Conservation (phyloP, 148 eudicot genomes). For the Chenopodium berlandieri region DNA sequence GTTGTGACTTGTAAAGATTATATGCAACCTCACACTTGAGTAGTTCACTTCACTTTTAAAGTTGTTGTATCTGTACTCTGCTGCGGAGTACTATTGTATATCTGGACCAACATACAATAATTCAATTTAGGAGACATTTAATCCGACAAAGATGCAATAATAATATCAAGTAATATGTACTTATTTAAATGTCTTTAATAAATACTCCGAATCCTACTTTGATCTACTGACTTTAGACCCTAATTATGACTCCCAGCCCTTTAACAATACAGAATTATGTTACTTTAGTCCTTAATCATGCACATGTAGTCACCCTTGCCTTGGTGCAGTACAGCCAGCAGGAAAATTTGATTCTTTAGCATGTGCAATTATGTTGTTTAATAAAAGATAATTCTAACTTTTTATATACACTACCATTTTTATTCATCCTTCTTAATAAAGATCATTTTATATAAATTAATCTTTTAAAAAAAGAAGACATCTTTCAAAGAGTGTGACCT, state of each 20-base stretch:
- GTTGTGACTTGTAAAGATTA: background rate
- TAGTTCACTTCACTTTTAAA: background rate
- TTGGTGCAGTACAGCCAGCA: background rate
- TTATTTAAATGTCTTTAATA: background rate
- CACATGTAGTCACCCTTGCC: background rate
- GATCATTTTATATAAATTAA: too few species aligned
- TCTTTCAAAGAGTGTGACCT: background rate
- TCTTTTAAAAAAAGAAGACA: too few species aligned
- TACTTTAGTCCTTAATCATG: conserved; percentile 8
- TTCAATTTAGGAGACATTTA: background rate
- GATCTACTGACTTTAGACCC: background rate
- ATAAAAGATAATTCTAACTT: background rate
- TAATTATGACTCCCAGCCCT: background rate
- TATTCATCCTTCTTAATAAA: background rate
- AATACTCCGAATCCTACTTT: background rate
- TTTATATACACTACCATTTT: background rate
- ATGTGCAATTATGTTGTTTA: background rate
- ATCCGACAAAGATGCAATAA: background rate
- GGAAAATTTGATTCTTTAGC: background rate
- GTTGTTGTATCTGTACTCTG: background rate
- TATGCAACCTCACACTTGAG: background rate
- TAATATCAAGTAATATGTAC: background rate
- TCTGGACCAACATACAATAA: background rate
- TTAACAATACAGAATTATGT: background rate
- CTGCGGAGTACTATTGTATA: background rate